These are phyloP conservation scores for Boletus mariae DNA, from an alignment of 1,284 basidiomycete species.

Conservation along the genomic window DNA sequence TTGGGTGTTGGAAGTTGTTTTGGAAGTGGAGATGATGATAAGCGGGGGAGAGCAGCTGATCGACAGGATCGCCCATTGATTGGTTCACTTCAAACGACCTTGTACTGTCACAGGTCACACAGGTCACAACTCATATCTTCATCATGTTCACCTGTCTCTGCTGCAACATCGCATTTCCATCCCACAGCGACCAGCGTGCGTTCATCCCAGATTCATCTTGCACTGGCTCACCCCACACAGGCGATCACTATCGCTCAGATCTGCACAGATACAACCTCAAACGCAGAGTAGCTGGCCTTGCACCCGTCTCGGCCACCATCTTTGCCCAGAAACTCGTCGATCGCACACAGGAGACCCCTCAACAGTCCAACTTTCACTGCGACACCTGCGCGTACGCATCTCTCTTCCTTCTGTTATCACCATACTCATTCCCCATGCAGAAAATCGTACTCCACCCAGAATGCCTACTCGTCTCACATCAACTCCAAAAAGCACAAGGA, in stretches of 20 bases:
- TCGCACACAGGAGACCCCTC: conserved; percentile 66
- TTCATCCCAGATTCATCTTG: conserved; percentile 11
- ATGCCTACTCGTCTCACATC: conserved; percentile 86
- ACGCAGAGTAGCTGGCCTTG: conserved; percentile 87
- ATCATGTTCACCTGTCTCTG: conserved; percentile 77
- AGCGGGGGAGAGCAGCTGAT: conserved; percentile 60
- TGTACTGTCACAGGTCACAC: conserved; percentile 10
- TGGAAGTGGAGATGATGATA: conserved; percentile 53
- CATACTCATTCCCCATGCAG: conserved; percentile 39
- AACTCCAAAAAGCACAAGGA: conserved; percentile 91
- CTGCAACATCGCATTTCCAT: conserved; percentile 84
- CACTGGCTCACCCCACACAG: conserved; percentile 35
- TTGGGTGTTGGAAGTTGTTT: conserved; percentile 24
- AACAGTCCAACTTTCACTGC: conserved; percentile 62
- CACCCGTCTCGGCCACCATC: conserved; percentile 74
- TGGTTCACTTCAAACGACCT: conserved; percentile 34
- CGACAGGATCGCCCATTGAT: conserved; percentile 59
- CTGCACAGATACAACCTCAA: conserved; percentile 99
- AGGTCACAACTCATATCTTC: not conserved
- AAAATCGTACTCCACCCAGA: conserved; percentile 87
- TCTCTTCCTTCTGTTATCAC: not conserved
- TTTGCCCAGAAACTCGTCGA: conserved; percentile 95
- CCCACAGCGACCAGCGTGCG: conserved; percentile 82
- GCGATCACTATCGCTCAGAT: conserved; percentile 90
- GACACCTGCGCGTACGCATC: conserved; percentile 72